A percentile compares a stretch with the other conserved stretches of the same genome.
phyloP scores from a whole-genome alignment of 306 rosid species.

The Trifolium pratense region DNA sequence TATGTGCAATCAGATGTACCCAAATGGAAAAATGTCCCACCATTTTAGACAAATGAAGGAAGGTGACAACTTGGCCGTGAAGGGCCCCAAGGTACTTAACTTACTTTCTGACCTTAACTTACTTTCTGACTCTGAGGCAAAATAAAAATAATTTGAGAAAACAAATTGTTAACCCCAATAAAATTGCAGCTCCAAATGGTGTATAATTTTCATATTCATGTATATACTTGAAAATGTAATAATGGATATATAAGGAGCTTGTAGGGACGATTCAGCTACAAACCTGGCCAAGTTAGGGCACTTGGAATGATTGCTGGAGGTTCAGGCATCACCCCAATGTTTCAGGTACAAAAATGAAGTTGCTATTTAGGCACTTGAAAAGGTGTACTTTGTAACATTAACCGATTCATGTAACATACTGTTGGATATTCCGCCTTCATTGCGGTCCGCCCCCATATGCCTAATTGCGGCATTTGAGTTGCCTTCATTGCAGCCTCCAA shows the following conservation, averaged over 20 bases:
- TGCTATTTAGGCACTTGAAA: no score
- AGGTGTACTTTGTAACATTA: not conserved
- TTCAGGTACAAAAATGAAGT: slow-evolving; percentile 59
- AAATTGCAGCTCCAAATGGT: not conserved
- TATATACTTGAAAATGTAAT: not conserved
- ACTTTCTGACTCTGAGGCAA: no score
- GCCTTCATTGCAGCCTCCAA: no score
- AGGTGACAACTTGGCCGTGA: slow-evolving; percentile 70
- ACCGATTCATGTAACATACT: not conserved
- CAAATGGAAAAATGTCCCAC: slow-evolving; percentile 84
- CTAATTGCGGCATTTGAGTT: no score
- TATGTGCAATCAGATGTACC: slow-evolving; percentile 63
- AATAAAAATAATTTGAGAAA: not conserved
- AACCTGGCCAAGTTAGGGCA: slow-evolving; percentile 64
- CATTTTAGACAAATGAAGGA: slow-evolving; percentile 70
- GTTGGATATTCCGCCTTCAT: no score
- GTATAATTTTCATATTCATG: not conserved
- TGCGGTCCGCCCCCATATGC: no score
- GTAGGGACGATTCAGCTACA: slow-evolving; percentile 77
- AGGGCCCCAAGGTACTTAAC: slow-evolving; percentile 70
- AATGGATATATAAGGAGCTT: not conserved
- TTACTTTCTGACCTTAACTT: no score
- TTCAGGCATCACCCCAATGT: slow-evolving; percentile 89
- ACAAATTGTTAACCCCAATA: not conserved
- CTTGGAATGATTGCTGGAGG: slow-evolving; percentile 91